phyloP scores from a whole-genome alignment of 345 rosid species.

The Balakata baccata region DNA sequence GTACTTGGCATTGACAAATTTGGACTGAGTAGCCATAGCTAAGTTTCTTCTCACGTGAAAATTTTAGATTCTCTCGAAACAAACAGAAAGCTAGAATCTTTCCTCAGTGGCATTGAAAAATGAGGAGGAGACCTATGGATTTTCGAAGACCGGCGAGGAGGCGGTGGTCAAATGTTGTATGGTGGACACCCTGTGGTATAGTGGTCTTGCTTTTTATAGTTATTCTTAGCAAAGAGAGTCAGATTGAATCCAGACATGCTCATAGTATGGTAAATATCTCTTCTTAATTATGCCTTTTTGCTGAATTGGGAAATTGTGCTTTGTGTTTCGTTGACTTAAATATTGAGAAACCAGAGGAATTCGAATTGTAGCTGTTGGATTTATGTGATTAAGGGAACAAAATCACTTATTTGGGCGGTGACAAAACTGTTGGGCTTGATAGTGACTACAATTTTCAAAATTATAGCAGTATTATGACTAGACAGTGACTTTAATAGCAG shows the following conservation, averaged over 20 bases:
- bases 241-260: conserved; percentile 56
- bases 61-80: conserved; percentile 12
- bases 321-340: background rate
- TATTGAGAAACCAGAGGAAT: background rate
- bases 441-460: background rate
- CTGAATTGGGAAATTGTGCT: background rate
- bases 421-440: background rate
- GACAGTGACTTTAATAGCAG: background rate
- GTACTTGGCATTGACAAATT: background rate
- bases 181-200: conserved; percentile 62
- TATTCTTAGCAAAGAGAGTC: conserved; percentile 49
- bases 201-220: conserved; percentile 55
- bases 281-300: background rate
- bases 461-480: background rate
- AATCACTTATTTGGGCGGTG: background rate
- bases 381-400: conserved; percentile 3
- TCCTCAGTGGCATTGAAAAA: conserved; percentile 19
- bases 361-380: background rate
- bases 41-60: conserved; percentile 10
- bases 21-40: background rate
- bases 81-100: conserved; percentile 8
- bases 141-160: conserved; percentile 62
- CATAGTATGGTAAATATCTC: conserved; percentile 42
- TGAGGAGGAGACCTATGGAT: conserved; percentile 69
- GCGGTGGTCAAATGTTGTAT: conserved; percentile 59